Conservation (phyloP, 2,329 filamentous ascomycete genomes). For the Talaromyces sp. region DNA sequence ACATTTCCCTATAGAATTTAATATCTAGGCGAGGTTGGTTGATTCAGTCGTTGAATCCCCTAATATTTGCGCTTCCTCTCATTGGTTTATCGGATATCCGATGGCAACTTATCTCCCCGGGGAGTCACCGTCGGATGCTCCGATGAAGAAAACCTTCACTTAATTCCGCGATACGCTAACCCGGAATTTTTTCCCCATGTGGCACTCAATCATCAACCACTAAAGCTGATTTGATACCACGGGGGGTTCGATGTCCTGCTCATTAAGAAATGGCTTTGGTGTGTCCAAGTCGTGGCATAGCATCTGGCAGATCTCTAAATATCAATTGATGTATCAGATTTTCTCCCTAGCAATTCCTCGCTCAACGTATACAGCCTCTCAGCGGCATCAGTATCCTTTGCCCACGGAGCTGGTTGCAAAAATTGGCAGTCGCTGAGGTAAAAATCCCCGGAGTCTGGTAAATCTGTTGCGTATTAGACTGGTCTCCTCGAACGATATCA, state of each 20-base stretch:
- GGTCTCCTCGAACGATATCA: neutral
- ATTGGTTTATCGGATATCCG: conserved; percentile 5
- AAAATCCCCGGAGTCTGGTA: conserved; percentile 11
- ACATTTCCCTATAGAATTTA: neutral
- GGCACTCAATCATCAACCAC: neutral
- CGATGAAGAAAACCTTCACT: neutral
- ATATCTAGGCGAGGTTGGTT: neutral
- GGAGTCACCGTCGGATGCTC: neutral
- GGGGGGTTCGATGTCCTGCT: neutral
- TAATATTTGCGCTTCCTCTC: neutral
- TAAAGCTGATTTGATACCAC: neutral
- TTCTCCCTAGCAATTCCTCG: neutral
- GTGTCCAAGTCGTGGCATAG: neutral
- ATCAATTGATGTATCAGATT: neutral
- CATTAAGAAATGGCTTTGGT: neutral
- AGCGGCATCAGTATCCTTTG: conserved; percentile 26
- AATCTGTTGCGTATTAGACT: conserved; percentile 3
- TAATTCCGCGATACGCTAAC: neutral
- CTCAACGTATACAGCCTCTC: neutral
- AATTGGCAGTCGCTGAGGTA: conserved; percentile 33
- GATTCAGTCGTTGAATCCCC: neutral
- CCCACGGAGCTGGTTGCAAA: conserved; percentile 24
- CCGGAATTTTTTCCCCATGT: neutral
- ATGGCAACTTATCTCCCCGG: conserved; percentile 7
- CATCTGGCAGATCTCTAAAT: too few species aligned